Conservation (phyloP, 805 yeast genomes). For the Ascoidea asiatica region DNA sequence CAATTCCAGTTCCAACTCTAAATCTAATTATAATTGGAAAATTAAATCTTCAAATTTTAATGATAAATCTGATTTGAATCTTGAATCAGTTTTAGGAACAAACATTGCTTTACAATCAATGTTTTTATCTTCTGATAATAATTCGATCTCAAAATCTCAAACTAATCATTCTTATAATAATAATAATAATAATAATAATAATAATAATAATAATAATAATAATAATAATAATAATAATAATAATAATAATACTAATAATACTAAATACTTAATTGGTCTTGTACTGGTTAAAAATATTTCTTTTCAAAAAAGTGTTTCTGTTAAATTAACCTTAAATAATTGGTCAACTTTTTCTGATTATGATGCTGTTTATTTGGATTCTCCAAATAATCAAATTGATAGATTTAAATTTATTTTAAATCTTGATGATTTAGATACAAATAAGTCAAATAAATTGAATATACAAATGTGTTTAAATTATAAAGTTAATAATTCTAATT, state of each 20-base stretch:
- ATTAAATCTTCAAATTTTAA: conserved; percentile 24
- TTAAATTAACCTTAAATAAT: conserved; percentile 26
- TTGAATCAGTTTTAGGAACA: not conserved
- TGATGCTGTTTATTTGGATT: conserved; percentile 20
- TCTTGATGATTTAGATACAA: conserved; percentile 14
- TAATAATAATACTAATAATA: no score
- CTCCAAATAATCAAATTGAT: conserved; percentile 4
- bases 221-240: no score
- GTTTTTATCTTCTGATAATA: not conserved
- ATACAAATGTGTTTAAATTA: conserved; percentile 12
- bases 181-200: no score
- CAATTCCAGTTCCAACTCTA: conserved; percentile 7
- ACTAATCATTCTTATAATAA: not conserved
- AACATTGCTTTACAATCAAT: not conserved
- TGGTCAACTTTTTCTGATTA: conserved; percentile 30
- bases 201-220: no score
- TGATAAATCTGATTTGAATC: conserved; percentile 3
- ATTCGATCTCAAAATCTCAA: not conserved
- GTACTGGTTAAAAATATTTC: conserved; percentile 29
- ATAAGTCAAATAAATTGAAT: conserved; percentile 7
- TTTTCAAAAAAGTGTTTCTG: conserved; percentile 24
- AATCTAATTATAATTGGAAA: conserved; percentile 13
- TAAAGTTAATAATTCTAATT: conserved; percentile 3
- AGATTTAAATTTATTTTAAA: conserved; percentile 22
- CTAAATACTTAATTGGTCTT: conserved; percentile 24